Percentiles rank a stretch among this genome's conserved stretches.
phyloP scores from a whole-genome alignment of 768 basidiomycete genomes.

The Chalciporus piperatus region DNA sequence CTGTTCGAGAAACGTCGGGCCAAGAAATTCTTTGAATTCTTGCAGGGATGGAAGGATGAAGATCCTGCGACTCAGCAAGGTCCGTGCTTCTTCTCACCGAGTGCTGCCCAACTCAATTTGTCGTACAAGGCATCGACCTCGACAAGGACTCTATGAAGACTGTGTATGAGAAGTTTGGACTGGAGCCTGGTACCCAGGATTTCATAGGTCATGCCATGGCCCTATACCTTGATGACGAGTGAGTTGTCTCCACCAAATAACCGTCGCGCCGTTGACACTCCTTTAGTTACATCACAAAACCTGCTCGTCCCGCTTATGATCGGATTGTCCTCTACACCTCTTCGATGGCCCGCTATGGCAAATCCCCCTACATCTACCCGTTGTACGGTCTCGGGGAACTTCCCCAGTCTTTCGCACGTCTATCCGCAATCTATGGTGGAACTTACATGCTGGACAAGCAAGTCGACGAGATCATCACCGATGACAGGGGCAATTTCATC shows the following conservation, averaged over 20 bases:
- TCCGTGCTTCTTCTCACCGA: slow-evolving; percentile 31
- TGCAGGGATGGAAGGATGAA: slow-evolving; percentile 93
- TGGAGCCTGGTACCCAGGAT: slow-evolving; percentile 97
- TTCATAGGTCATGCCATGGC: slow-evolving; percentile 99
- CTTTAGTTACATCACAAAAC: slow-evolving; percentile 84
- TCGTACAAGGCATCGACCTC: slow-evolving; percentile 68
- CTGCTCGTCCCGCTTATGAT: slow-evolving; percentile 87
- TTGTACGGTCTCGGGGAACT: slow-evolving; percentile 98
- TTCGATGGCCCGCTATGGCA: slow-evolving; percentile 98
- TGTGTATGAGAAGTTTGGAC: slow-evolving; percentile 95
- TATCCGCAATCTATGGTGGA: slow-evolving; percentile 97
- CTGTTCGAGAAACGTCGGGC: slow-evolving; percentile 97
- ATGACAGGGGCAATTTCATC: slow-evolving; percentile 81
- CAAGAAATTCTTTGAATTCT: slow-evolving; percentile 97
- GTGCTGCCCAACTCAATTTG: background rate
- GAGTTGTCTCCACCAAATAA: slow-evolving; percentile 28
- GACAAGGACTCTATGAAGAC: slow-evolving; percentile 91
- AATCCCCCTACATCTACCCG: slow-evolving; percentile 99
- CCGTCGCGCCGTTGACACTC: slow-evolving; percentile 9
- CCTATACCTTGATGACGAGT: slow-evolving; percentile 97
- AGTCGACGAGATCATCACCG: slow-evolving; percentile 87
- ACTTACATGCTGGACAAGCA: slow-evolving; percentile 99
- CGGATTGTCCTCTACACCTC: slow-evolving; percentile 97
- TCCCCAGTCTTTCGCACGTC: slow-evolving; percentile 96
- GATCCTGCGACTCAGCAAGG: slow-evolving; percentile 98